These are phyloP conservation scores for Fusarium sp. DNA, from an alignment of 2,329 filamentous ascomycete genomes.

Conservation along the genomic window DNA sequence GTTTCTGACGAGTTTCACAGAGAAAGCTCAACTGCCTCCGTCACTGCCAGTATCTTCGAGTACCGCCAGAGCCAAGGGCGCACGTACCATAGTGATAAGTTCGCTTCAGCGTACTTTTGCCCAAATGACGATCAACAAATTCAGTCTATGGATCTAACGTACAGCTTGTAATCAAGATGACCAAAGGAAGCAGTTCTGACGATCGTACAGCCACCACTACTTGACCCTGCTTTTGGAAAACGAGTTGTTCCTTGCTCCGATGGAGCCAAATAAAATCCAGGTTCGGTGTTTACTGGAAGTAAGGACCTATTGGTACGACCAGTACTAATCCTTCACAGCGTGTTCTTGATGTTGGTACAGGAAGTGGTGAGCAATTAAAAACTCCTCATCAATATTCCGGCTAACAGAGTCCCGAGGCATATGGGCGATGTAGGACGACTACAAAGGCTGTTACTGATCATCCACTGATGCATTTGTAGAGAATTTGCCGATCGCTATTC, in stretches of 20 bases:
- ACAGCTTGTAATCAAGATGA: background rate
- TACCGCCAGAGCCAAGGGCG: conserved; percentile 9
- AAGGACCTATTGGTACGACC: no score
- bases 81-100: conserved; percentile 14
- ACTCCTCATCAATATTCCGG: background rate
- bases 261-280: conserved; percentile 2
- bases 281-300: background rate
- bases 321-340: background rate
- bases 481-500: conserved; percentile 9
- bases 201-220: conserved; percentile 1
- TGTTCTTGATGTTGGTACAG: conserved; percentile 9
- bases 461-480: background rate
- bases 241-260: conserved; percentile 6
- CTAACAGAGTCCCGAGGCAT: background rate
- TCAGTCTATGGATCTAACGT: conserved; percentile 12
- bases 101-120: conserved; percentile 1
- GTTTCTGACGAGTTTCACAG: background rate
- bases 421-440: conserved; percentile 5
- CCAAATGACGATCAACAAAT: conserved; percentile 12
- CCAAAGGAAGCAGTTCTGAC: background rate
- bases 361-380: background rate
- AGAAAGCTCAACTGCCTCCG: conserved; percentile 9
- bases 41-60: conserved; percentile 4
- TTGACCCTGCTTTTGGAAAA: conserved; percentile 1
- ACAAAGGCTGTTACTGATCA: background rate